These are phyloP conservation scores for Colletotrichum sp. DNA, from an alignment of 2,329 filamentous ascomycete genomes.

Conservation along the genomic window DNA sequence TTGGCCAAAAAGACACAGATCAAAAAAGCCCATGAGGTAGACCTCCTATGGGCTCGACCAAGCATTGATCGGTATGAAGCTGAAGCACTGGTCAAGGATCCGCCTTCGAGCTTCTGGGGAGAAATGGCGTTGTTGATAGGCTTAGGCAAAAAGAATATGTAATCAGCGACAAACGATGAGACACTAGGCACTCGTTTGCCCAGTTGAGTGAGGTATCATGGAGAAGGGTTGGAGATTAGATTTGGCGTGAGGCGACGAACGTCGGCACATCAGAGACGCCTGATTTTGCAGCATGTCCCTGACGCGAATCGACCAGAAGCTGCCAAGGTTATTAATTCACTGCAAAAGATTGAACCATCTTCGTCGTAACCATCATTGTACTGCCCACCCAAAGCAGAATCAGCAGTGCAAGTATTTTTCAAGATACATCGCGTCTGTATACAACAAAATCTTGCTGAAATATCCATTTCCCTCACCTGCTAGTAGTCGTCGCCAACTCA, in stretches of 20 bases:
- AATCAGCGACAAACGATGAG: not conserved
- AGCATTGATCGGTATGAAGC: slow-evolving; percentile 63
- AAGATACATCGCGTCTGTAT: not conserved
- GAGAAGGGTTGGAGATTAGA: not conserved
- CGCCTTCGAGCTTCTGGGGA: slow-evolving; percentile 59
- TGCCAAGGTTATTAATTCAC: not conserved
- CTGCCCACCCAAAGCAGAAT: not conserved
- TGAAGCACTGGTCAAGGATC: slow-evolving; percentile 11
- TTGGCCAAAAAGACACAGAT: slow-evolving; percentile 63
- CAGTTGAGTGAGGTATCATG: not conserved
- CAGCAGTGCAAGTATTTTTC: not conserved
- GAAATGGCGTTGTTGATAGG: slow-evolving; percentile 42
- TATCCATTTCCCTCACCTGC: not conserved
- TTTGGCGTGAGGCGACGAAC: not conserved
- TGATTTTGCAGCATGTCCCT: too few relatives aligned
- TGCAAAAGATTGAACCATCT: not conserved
- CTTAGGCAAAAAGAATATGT: not conserved
- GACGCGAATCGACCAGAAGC: not conserved
- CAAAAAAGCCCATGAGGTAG: slow-evolving; percentile 57
- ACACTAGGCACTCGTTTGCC: not conserved
- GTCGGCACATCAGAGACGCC: too few relatives aligned
- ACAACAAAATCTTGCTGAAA: not conserved
- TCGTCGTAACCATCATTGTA: not conserved
- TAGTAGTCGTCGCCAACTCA: not conserved
- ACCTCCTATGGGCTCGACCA: slow-evolving; percentile 65